Evolutionary conservation across 2,329 filamentous ascomycete species (phyloP), one percentile per base, ranked within the genome.

Genomic region (Colletotrichum cordylinicola): DNA sequence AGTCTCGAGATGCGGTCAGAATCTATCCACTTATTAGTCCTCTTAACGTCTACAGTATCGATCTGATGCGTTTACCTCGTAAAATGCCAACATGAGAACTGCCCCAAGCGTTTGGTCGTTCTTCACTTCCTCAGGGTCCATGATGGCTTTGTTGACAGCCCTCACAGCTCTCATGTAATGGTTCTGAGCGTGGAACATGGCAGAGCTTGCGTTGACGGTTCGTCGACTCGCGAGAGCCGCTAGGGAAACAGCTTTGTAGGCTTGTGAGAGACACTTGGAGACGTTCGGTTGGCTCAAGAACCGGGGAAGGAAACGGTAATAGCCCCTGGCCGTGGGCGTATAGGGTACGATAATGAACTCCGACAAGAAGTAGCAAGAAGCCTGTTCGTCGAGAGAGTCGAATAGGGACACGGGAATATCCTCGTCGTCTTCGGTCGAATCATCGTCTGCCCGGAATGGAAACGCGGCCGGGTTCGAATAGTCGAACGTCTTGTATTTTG

Each of bases 331-430:
- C 10, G 67, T 72, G 2, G 60, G 62, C 12, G 65, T 55, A 21
- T 37, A 39, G 4, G 77, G 75, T 3, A 77, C 68, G 31, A 78
- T 77, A 56, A 79, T 66, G 71, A 77, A 76, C 21, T 78, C 68
- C 27, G 77, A 78, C 2, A 77, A 33, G 24, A 78, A 78, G 66
- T 78, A 78, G 33, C 75, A 77, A 12, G 77, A 77, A 7, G 77
- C 77, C 16, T 74, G 75, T 18, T 78, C 75, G 16, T 75, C 69
- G 7, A 78, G 52, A 15, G 75, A 75, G 21, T 75, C 67, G 16
- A 74, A 72, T 29, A 78, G 48, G 21, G 77, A 68, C 16, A 52
- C 48, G 8, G 71, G 71, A 27, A 78, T 75, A 21, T 70, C 33
- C 13, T 76, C 62, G 29, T 76, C 77, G 21, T 77, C 77, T 8